phyloP scores from a whole-genome alignment of 164 flowering plant genomes.

The Tinospora cordifolia region DNA sequence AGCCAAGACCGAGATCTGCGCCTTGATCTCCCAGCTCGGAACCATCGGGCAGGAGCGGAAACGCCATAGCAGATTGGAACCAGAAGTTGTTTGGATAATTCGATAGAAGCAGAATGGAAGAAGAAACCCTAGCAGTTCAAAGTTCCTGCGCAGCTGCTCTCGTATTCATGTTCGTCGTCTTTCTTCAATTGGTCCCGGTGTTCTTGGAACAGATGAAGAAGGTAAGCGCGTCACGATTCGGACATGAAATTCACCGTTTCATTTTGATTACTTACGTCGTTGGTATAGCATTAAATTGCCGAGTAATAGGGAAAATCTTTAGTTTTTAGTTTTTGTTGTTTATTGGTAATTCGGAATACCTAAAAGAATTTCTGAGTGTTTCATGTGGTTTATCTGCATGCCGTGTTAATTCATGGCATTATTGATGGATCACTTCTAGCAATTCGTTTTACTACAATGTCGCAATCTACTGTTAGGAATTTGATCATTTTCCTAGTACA shows the following conservation, averaged over 20 bases:
- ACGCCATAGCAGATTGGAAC: too few relatives aligned
- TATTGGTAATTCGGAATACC: too few relatives aligned
- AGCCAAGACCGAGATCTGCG: too few relatives aligned
- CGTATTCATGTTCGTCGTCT: slow-evolving; percentile 40
- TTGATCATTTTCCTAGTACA: too few relatives aligned
- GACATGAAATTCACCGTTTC: neutral
- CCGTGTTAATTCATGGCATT: too few relatives aligned
- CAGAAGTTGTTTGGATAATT: neutral
- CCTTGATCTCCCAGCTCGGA: too few relatives aligned
- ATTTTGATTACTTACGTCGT: neutral
- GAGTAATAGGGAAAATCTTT: neutral
- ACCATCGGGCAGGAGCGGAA: too few relatives aligned
- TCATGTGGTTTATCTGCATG: too few relatives aligned
- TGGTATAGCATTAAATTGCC: neutral
- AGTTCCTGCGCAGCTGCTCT: slow-evolving; percentile 48
- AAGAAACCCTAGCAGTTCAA: slow-evolving; percentile 18
- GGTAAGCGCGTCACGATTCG: slow-evolving; percentile 19
- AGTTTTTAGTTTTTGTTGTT: neutral
- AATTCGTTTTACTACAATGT: too few relatives aligned
- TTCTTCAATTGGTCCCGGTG: slow-evolving; percentile 32
- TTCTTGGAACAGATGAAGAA: slow-evolving; percentile 39
- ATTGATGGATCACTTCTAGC: too few relatives aligned
- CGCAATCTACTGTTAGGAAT: too few relatives aligned
- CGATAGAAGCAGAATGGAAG: slow-evolving; percentile 20
- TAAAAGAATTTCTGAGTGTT: too few relatives aligned